These are phyloP conservation scores for Dactylorhiza incarnata DNA, from an alignment of 106 monocot species.

Conservation along the genomic window DNA sequence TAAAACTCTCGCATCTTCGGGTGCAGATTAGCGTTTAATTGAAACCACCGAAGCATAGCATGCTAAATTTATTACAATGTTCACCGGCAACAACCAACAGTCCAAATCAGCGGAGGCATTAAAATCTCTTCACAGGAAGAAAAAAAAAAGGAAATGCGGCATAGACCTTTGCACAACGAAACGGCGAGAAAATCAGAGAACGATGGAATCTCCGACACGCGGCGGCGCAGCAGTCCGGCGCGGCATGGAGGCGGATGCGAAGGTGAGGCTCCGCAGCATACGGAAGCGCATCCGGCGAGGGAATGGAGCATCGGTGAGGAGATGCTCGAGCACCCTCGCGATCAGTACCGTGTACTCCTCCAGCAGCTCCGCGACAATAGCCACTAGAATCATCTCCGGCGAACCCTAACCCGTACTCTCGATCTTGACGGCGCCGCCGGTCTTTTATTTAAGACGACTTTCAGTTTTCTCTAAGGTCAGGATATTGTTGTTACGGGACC, in stretches of 20 bases:
- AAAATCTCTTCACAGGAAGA: neutral
- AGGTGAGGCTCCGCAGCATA: slow-evolving; percentile 52
- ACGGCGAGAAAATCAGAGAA: neutral
- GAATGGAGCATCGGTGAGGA: slow-evolving; percentile 50
- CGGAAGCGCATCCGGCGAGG: slow-evolving; percentile 53
- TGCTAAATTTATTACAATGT: neutral
- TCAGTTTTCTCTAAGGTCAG: too few species aligned
- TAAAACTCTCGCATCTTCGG: too few species aligned
- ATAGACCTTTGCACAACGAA: neutral
- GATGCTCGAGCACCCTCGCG: slow-evolving; percentile 57
- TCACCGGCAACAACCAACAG: neutral
- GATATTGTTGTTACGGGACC: too few species aligned
- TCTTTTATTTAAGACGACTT: too few species aligned
- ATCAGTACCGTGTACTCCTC: slow-evolving; percentile 71
- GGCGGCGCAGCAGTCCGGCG: neutral
- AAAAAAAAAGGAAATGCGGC: neutral
- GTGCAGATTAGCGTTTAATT: too few species aligned
- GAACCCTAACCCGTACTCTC: slow-evolving; percentile 1
- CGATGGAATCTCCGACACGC: neutral
- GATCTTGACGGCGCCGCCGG: too few species aligned
- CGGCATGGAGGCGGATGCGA: slow-evolving; percentile 18
- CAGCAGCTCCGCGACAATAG: slow-evolving; percentile 50
- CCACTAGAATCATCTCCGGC: slow-evolving; percentile 51
- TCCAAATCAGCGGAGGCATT: neutral
- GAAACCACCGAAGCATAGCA: too few species aligned